Conservation (phyloP, 495 filamentous ascomycete genomes). For the Aspergillus asperescens region DNA sequence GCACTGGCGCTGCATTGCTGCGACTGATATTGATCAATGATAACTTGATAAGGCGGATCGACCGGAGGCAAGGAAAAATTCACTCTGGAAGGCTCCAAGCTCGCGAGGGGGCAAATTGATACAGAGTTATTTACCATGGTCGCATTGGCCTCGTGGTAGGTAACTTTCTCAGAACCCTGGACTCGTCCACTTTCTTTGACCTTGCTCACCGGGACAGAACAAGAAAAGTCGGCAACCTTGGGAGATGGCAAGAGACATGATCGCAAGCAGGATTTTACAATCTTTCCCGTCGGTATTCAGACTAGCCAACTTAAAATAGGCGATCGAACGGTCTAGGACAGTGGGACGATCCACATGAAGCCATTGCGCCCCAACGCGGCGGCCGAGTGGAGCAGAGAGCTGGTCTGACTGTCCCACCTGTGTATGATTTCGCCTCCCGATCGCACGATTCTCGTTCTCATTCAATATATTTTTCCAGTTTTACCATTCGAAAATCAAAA, state of each 20-base stretch:
- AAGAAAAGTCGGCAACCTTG: background rate
- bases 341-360: constrained; percentile 21
- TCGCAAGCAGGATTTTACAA: background rate
- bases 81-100: constrained; percentile 1
- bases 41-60: constrained; percentile 18
- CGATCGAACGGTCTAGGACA: constrained; percentile 29
- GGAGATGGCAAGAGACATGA: background rate
- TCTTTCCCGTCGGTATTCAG: background rate
- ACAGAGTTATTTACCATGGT: background rate
- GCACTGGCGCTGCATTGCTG: background rate
- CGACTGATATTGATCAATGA: too few relatives aligned
- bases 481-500: too few relatives aligned
- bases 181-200: constrained; percentile 9
- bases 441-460: constrained; percentile 13
- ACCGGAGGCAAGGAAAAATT: constrained; percentile 16
- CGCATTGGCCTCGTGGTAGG: constrained; percentile 4
- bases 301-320: constrained; percentile 25
- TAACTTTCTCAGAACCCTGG: background rate
- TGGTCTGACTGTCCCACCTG: constrained; percentile 10
- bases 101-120: constrained; percentile 12
- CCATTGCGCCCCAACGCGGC: constrained; percentile 13
- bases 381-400: constrained; percentile 10
- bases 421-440: constrained; percentile 16
- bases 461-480: background rate
- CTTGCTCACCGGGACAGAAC: too few relatives aligned